Percentiles rank a stretch among this genome's conserved stretches.
Conservation (phyloP, 2,329 filamentous ascomycete genomes). For the Neopestalotiopsis rosae region DNA sequence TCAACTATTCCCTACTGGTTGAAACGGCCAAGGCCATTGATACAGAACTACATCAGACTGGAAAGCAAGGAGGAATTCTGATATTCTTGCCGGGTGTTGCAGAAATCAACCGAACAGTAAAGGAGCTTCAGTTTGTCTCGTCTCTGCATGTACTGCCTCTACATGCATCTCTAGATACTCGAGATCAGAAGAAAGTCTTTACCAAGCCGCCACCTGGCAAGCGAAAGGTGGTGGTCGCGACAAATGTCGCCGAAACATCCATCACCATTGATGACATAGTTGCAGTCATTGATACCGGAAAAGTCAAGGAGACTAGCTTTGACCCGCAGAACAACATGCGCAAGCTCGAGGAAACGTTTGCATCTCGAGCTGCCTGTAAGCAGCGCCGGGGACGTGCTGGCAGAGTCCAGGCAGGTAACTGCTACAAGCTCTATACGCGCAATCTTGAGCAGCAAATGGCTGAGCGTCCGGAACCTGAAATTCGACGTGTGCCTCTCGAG, state of each 20-base stretch:
- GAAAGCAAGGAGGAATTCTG: slow-evolving; percentile 84
- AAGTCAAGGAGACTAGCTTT: slow-evolving; percentile 96
- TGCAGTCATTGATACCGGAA: slow-evolving; percentile 91
- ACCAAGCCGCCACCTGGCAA: slow-evolving; percentile 75
- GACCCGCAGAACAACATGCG: slow-evolving; percentile 93
- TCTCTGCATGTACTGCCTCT: slow-evolving; percentile 81
- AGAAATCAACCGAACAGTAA: slow-evolving; percentile 85
- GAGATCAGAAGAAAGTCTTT: slow-evolving; percentile 89
- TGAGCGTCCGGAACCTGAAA: slow-evolving; percentile 90
- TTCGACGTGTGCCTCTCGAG: slow-evolving; percentile 89
- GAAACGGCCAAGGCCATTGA: slow-evolving; percentile 85
- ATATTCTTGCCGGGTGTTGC: slow-evolving; percentile 92
- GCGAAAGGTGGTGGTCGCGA: slow-evolving; percentile 91
- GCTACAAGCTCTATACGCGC: slow-evolving; percentile 93
- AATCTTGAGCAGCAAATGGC: slow-evolving; percentile 87
- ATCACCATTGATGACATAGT: slow-evolving; percentile 99
- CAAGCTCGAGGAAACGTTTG: slow-evolving; percentile 93
- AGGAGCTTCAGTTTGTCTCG: slow-evolving; percentile 65
- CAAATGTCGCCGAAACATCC: slow-evolving; percentile 96
- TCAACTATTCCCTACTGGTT: slow-evolving; percentile 89
- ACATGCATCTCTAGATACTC: slow-evolving; percentile 88
- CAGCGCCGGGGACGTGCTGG: slow-evolving; percentile 92
- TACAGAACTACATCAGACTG: slow-evolving; percentile 66
- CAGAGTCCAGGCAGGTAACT: slow-evolving; percentile 86
- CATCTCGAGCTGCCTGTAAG: slow-evolving; percentile 90